phyloP scores from a whole-genome alignment of 305 asterid species.

The Solanum hybrid region DNA sequence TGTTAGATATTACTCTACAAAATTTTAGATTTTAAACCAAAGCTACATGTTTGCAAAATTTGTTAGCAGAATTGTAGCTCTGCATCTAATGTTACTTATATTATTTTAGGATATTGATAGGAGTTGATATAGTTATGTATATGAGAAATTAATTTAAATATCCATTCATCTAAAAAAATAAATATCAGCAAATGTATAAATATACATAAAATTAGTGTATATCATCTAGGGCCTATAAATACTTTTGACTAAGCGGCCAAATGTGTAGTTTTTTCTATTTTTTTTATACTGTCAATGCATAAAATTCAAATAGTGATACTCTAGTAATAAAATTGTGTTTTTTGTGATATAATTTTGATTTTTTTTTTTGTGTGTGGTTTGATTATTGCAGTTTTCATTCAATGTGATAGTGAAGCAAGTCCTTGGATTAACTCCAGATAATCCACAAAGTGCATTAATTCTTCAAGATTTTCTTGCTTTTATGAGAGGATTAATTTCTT shows the following conservation, averaged over 20 bases:
- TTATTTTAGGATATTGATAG: neutral
- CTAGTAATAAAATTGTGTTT: neutral
- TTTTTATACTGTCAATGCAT: neutral
- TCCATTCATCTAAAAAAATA: neutral
- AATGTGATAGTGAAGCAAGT: conserved; percentile 80
- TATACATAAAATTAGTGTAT: neutral
- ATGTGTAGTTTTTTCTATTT: neutral
- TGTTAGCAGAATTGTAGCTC: neutral
- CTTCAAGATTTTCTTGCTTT: conserved; percentile 57
- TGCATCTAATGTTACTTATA: neutral
- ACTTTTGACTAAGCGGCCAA: neutral
- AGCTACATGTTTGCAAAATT: neutral
- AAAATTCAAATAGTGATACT: neutral
- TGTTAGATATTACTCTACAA: neutral
- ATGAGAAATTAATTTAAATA: neutral
- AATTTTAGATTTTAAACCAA: neutral
- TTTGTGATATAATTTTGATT: neutral
- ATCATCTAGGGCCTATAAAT: neutral
- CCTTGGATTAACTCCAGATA: conserved; percentile 51
- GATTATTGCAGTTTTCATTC: conserved; percentile 49
- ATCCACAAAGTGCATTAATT: conserved; percentile 49
- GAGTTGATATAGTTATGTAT: neutral
- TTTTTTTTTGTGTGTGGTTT: neutral
- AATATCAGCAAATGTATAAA: neutral
- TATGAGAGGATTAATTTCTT: conserved; percentile 56